Base-by-base conservation (phyloP, 2,329 filamentous ascomycete species). In the Dendrostoma leiphaemia region DNA sequence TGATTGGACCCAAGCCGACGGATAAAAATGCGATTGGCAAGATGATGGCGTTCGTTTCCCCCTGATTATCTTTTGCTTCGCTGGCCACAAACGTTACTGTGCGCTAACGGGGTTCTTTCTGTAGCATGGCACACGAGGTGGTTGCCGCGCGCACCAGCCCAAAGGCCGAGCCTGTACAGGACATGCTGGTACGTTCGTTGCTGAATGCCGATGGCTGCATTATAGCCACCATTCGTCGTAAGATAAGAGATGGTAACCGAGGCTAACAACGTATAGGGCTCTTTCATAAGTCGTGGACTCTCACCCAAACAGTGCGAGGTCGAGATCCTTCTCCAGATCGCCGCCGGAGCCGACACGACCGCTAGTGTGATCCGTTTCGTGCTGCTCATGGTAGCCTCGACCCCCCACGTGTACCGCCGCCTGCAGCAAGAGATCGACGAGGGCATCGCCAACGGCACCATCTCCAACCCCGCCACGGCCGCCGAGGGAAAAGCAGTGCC, bases 401-500 rank as follows among this genome's bases (percentile, higher is more conserved):
- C 10, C 19, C 34, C 43, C 12, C 41, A 31, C 3, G 44, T 48
- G 19, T 53, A 53, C 44, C 19, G 35, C 8, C 10, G 6, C 4
- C 29, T 53, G 17, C 32, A 48, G 24, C 15, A 37, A 23, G 51
- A 53, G 32, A 53, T 53, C 23, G 26, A 43, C 29, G 8, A 34
- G 6, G 51, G n/a, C 13, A 37, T 43, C 15, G 26, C 21, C n/a
- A 13, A 40, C 6, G 35, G 35, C 2, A 19, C 24, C 12, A 48
- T 53, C 19, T 53, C 43, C 4, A 24, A 8, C 6, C 51, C 51
- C 3, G 41, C 48, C 26, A 53, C 44, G 9, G 34, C 17, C 12
- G 53, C 37, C 31, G 65, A 68, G 37, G 59, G 65, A 4, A 48
- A 56, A 31, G 53, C 52, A 5, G 45, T 68, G 15, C 65, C 62